Evolutionary conservation across 805 yeast species (phyloP).

Genomic region (Saturnispora ahearnii): DNA sequence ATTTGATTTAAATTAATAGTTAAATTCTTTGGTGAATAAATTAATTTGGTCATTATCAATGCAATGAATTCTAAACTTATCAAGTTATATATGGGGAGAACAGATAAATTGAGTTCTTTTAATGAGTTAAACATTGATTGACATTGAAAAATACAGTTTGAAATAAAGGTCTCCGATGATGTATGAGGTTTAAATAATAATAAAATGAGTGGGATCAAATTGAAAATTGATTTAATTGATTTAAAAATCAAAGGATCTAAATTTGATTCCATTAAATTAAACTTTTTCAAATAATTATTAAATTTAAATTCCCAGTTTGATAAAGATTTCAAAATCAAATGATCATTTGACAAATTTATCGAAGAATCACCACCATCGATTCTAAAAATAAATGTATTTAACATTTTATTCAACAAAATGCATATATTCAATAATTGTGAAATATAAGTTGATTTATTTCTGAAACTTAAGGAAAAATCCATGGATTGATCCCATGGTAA

Average conservation of each 20-base stretch:
- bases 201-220: slow-evolving; percentile 16
- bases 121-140: slow-evolving; percentile 6
- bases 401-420: slow-evolving; percentile 15
- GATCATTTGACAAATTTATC: slow-evolving; percentile 3
- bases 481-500: slow-evolving; percentile 19
- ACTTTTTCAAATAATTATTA: slow-evolving; percentile 2
- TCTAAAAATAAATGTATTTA: slow-evolving; percentile 18
- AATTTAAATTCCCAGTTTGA: slow-evolving; percentile 20
- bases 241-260: slow-evolving; percentile 7
- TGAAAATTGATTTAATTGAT: slow-evolving; percentile 3
- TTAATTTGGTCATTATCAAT: slow-evolving; percentile 10
- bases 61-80: slow-evolving; percentile 19
- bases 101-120: slow-evolving; percentile 7
- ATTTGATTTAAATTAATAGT: neutral
- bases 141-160: slow-evolving; percentile 10
- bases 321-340: slow-evolving; percentile 17
- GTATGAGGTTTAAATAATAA: slow-evolving; percentile 17
- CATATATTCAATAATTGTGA: slow-evolving; percentile 17
- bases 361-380: neutral
- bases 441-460: slow-evolving; percentile 12
- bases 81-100: slow-evolving; percentile 19
- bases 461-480: slow-evolving; percentile 15
- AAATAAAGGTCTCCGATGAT: slow-evolving; percentile 1
- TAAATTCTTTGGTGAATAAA: slow-evolving; percentile 10
- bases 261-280: neutral